Conservation (phyloP, 1,284 basidiomycete genomes). For the Cryptococcus deneoformans region DNA sequence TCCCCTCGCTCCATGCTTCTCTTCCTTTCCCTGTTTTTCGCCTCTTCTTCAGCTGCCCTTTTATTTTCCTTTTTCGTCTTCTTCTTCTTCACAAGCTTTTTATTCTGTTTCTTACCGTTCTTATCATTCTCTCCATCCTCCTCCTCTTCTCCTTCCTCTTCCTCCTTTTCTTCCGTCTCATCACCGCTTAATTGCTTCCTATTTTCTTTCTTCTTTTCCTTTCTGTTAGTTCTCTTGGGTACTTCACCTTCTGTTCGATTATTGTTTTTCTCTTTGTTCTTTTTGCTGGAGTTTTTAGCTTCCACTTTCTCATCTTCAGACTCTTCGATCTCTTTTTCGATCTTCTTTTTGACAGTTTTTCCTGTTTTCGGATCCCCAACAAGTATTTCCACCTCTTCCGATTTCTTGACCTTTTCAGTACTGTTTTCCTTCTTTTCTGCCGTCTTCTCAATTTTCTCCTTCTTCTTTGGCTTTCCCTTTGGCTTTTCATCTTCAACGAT, state of each 20-base stretch:
- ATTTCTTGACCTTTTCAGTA: conserved; percentile 1
- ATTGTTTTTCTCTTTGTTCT: background rate
- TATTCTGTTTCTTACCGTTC: conserved; percentile 2
- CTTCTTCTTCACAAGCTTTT: conserved; percentile 13
- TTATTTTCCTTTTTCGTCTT: conserved; percentile 15
- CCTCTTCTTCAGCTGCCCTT: background rate
- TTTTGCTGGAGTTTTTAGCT: background rate
- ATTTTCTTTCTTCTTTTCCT: background rate
- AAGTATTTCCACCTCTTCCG: background rate
- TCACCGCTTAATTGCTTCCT: background rate
- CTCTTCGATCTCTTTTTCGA: background rate
- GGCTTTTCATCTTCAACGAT: conserved; percentile 4
- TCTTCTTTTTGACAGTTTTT: background rate
- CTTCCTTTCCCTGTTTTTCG: conserved; percentile 1
- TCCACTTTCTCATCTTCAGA: background rate
- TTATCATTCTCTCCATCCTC: conserved; percentile 4
- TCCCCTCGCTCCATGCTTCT: conserved; percentile 1
- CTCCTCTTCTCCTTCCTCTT: conserved; percentile 1
- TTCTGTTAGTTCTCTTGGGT: background rate
- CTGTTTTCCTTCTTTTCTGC: background rate
- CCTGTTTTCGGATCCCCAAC: background rate
- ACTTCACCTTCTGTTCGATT: background rate
- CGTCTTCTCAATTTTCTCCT: conserved; percentile 1
- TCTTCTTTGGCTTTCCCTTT: conserved; percentile 15
- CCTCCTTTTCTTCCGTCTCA: conserved; percentile 1